A percentile compares a stretch with the other conserved stretches of the same genome.
Conservation (phyloP, 2,329 filamentous ascomycete species). For the Alternaria brassicae region DNA sequence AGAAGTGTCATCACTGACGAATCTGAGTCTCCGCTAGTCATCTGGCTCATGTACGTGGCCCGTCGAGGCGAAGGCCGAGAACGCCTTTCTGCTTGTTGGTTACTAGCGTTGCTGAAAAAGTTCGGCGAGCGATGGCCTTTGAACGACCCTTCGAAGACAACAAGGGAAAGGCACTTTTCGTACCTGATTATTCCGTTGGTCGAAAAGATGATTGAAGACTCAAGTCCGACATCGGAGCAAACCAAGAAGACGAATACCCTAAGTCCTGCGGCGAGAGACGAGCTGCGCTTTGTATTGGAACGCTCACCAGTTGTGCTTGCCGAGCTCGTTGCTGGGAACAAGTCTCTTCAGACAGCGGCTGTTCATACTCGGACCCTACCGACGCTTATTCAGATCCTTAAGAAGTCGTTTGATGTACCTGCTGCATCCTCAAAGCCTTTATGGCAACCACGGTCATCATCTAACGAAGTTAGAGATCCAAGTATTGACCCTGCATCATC, state of each 20-base stretch:
- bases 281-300: slow-evolving; percentile 41
- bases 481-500: slow-evolving; percentile 43
- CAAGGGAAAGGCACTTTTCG: slow-evolving; percentile 53
- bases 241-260: slow-evolving; percentile 29
- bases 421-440: slow-evolving; percentile 58
- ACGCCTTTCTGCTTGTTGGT: slow-evolving; percentile 52
- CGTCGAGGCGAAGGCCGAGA: slow-evolving; percentile 51
- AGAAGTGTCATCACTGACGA: slow-evolving; percentile 49
- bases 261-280: slow-evolving; percentile 57
- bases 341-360: slow-evolving; percentile 80
- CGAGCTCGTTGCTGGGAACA: slow-evolving; percentile 78
- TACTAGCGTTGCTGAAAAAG: slow-evolving; percentile 49
- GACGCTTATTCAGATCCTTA: slow-evolving; percentile 68
- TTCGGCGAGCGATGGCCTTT: slow-evolving; percentile 48
- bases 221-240: slow-evolving; percentile 34
- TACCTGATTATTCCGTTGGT: slow-evolving; percentile 57
- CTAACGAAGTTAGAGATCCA: slow-evolving; percentile 34
- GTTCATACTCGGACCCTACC: slow-evolving; percentile 72
- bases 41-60: slow-evolving; percentile 57
- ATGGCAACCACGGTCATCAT: slow-evolving; percentile 58
- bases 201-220: slow-evolving; percentile 57
- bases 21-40: slow-evolving; percentile 56
- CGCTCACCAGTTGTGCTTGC: slow-evolving; percentile 78
- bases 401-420: slow-evolving; percentile 69
- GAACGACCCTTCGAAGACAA: slow-evolving; percentile 48